Percentiles rank a stretch among this genome's conserved stretches.
phyloP scores from a whole-genome alignment of 192 early-diverging fungal genomes.

The Backusella parvicylindrica region DNA sequence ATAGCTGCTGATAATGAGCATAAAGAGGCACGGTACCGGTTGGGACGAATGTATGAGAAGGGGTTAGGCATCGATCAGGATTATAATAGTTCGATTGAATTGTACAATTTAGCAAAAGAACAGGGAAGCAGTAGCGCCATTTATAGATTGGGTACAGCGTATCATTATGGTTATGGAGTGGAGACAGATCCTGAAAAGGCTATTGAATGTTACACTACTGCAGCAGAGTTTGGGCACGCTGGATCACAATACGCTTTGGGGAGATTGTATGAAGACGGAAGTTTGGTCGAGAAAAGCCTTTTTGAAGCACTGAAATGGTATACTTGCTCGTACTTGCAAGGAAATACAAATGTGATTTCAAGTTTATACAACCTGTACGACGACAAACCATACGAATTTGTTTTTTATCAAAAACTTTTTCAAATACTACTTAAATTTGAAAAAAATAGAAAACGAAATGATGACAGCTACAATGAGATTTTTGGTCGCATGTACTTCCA shows the following conservation, averaged over 20 bases:
- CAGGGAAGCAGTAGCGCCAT: not conserved
- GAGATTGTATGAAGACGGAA: not conserved
- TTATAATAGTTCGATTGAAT: not conserved
- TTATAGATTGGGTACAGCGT: not conserved
- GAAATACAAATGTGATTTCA: not conserved
- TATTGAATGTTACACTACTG: not conserved
- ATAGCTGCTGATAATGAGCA: not conserved
- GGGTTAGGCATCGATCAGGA: not conserved
- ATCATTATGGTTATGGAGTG: not conserved
- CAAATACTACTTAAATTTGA: not conserved
- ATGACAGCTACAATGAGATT: not conserved
- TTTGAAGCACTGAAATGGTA: not conserved
- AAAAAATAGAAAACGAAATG: not conserved
- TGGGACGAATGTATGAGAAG: not conserved
- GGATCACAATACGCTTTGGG: not conserved
- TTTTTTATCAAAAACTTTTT: not conserved
- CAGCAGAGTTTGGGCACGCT: not conserved
- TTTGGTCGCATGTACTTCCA: not conserved
- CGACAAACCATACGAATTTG: not conserved
- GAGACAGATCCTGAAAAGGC: not conserved
- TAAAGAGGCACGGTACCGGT: not conserved
- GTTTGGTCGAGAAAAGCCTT: not conserved
- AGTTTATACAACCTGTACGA: not conserved
- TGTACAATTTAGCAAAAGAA: not conserved
- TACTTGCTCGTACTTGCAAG: not conserved